Percentiles rank a stretch among this genome's conserved stretches.
phyloP scores from a whole-genome alignment of 768 basidiomycete species.

The Tulasnella calospora region DNA sequence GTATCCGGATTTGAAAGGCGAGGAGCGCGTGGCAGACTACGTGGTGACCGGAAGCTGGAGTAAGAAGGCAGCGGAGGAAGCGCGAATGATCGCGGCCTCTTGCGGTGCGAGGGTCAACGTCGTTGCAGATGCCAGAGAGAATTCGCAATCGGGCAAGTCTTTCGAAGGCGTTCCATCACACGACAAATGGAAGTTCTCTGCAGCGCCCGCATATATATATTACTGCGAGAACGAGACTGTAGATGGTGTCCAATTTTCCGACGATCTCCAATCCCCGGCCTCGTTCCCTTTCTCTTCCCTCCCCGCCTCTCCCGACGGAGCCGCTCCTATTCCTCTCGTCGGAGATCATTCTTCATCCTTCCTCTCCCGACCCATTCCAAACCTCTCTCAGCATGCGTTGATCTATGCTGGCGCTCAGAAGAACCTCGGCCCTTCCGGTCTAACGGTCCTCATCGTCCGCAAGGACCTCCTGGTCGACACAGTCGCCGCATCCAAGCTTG shows the following conservation, averaged over 20 bases:
- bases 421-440: slow-evolving; percentile 91
- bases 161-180: slow-evolving; percentile 78
- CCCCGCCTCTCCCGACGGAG: slow-evolving; percentile 40
- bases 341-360: slow-evolving; percentile 96
- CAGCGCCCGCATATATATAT: slow-evolving; percentile 84
- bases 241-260: slow-evolving; percentile 83
- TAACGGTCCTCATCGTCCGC: slow-evolving; percentile 90
- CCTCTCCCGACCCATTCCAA: slow-evolving; percentile 89
- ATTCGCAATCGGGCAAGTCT: slow-evolving; percentile 60
- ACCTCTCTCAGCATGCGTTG: slow-evolving; percentile 82
- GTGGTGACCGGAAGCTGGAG: slow-evolving; percentile 92
- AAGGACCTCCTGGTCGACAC: slow-evolving; percentile 90
- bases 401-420: slow-evolving; percentile 98
- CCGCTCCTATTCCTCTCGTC: slow-evolving; percentile 65
- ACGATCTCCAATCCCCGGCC: slow-evolving; percentile 48
- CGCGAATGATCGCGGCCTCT: neutral
- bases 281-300: slow-evolving; percentile 82
- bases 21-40: slow-evolving; percentile 73
- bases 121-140: slow-evolving; percentile 61
- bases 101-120: slow-evolving; percentile 47
- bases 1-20: slow-evolving; percentile 52
- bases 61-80: slow-evolving; percentile 76
- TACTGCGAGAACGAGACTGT: slow-evolving; percentile 99
- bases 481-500: slow-evolving; percentile 67
- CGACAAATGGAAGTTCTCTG: slow-evolving; percentile 66